Conservation (phyloP, 441 rosid genomes). For the Erysimum pusillum region DNA sequence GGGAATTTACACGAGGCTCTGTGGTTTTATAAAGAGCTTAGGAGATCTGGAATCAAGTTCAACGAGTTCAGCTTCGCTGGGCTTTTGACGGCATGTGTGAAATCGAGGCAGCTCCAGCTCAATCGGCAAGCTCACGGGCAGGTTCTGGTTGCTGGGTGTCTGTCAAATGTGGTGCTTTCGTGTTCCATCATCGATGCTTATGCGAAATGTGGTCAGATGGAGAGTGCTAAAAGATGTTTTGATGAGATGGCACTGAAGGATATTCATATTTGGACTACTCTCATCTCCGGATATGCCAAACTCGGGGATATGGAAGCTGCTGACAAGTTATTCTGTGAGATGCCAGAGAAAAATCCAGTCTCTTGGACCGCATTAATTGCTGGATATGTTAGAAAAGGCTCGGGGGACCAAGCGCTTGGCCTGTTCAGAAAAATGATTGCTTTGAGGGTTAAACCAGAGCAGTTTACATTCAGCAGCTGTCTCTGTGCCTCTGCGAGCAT, state of each 20-base stretch:
- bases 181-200: constrained; percentile 71
- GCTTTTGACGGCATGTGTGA: constrained; percentile 68
- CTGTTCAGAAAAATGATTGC: constrained; percentile 57
- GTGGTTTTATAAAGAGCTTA: constrained; percentile 64
- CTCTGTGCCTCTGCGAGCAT: constrained; percentile 70
- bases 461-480: constrained; percentile 69
- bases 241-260: constrained; percentile 64
- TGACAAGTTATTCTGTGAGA: constrained; percentile 51
- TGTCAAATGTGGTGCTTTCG: constrained; percentile 63
- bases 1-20: constrained; percentile 56
- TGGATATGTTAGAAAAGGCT: constrained; percentile 64
- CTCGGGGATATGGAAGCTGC: constrained; percentile 64
- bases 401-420: constrained; percentile 54
- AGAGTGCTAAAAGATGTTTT: constrained; percentile 54
- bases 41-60: constrained; percentile 58
- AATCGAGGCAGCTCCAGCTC: constrained; percentile 56
- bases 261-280: constrained; percentile 63
- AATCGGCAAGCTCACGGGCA: constrained; percentile 82
- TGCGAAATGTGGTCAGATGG: constrained; percentile 68
- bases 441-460: constrained; percentile 57
- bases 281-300: constrained; percentile 67
- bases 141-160: constrained; percentile 70
- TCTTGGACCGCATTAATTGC: constrained; percentile 75
- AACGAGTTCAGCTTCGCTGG: constrained; percentile 79
- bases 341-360: constrained; percentile 63